phyloP scores from a whole-genome alignment of 176 grass and related monocot genomes.

The Carex kokanica region DNA sequence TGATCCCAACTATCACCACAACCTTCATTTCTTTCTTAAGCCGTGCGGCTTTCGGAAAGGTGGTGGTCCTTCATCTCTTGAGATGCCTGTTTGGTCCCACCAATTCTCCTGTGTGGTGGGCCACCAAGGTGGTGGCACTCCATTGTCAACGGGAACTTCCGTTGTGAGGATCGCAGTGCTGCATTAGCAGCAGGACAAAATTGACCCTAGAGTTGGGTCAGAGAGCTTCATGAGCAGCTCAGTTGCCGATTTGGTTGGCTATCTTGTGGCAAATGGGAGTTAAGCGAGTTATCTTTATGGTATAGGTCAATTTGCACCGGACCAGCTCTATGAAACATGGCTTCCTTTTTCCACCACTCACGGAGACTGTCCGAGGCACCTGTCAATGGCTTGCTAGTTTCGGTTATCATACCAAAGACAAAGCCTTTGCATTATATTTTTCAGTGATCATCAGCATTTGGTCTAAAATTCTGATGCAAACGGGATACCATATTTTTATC shows the following conservation, averaged over 20 bases:
- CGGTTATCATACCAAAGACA: too few species aligned
- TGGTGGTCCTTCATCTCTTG: slow-evolving; percentile 37
- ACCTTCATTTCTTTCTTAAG: slow-evolving; percentile 89
- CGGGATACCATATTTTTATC: too few species aligned
- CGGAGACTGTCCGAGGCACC: too few species aligned
- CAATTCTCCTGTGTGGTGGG: slow-evolving; percentile 31
- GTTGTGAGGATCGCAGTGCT: slow-evolving; percentile 73
- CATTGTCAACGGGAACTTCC: slow-evolving; percentile 61
- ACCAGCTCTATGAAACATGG: neutral
- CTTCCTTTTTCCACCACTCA: neutral
- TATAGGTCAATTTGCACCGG: neutral
- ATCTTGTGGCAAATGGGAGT: slow-evolving; percentile 41
- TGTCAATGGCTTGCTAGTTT: too few species aligned
- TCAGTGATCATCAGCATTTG: too few species aligned
- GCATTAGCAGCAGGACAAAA: slow-evolving; percentile 65
- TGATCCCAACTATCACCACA: slow-evolving; percentile 59
- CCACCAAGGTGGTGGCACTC: slow-evolving; percentile 48
- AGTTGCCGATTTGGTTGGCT: slow-evolving; percentile 41
- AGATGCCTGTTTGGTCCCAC: slow-evolving; percentile 46
- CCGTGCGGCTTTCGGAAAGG: slow-evolving; percentile 85
- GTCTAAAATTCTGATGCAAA: too few species aligned
- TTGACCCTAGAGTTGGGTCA: slow-evolving; percentile 50
- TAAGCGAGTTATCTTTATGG: slow-evolving; percentile 45
- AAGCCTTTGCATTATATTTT: too few species aligned
- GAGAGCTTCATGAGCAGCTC: slow-evolving; percentile 24